Conservation (phyloP, 1,284 basidiomycete species). For the Apiotrichum siamense region DNA sequence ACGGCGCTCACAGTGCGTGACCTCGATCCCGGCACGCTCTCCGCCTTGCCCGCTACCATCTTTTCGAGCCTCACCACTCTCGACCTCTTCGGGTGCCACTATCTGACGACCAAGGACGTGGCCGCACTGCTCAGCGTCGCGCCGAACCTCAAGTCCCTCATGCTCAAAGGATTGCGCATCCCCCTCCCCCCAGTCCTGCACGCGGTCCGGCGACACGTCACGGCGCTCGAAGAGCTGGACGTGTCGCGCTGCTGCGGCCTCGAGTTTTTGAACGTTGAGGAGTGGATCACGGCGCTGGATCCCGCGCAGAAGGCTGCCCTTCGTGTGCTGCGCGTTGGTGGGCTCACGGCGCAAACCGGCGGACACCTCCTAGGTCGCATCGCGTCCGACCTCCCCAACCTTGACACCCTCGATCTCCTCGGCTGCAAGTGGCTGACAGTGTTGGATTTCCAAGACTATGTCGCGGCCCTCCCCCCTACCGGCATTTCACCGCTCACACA, state of each 20-base stretch:
- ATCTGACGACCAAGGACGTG: constrained; percentile 60
- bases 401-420: constrained; percentile 77
- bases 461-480: constrained; percentile 41
- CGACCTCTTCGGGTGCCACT: constrained; percentile 67
- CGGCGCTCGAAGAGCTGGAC: constrained; percentile 60
- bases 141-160: constrained; percentile 57
- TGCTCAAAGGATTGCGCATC: constrained; percentile 58
- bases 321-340: constrained; percentile 55
- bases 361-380: constrained; percentile 56
- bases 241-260: constrained; percentile 67
- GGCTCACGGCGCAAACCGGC: constrained; percentile 54
- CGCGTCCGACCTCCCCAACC: constrained; percentile 59
- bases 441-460: constrained; percentile 43
- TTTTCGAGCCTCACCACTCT: constrained; percentile 48
- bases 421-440: constrained; percentile 48
- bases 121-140: constrained; percentile 65
- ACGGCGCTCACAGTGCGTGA: constrained; percentile 11
- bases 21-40: background rate
- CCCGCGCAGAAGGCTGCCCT: constrained; percentile 15
- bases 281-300: constrained; percentile 39
- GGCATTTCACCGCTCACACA: constrained; percentile 58
- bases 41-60: background rate
- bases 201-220: constrained; percentile 50
- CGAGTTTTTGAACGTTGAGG: constrained; percentile 56
- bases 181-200: background rate